Evolutionary conservation across 2,329 filamentous ascomycete species (phyloP).

Genomic region (Alternaria panax): DNA sequence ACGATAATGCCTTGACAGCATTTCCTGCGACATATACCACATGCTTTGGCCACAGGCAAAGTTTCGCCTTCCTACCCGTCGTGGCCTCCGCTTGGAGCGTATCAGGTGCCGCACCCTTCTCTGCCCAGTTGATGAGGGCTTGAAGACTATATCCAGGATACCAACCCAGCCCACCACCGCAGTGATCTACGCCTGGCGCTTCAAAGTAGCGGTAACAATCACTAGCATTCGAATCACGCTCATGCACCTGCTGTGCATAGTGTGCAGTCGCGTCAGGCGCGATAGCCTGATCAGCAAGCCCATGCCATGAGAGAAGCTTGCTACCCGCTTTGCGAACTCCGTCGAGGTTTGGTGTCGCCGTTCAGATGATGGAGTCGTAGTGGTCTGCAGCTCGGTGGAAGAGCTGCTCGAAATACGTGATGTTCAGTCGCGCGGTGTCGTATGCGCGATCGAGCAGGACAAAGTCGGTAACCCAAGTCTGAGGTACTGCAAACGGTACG

Average conservation of each 20-base stretch:
- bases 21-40: constrained; percentile 19
- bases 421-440: constrained; percentile 12
- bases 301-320: constrained; percentile 35
- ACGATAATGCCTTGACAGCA: constrained; percentile 6
- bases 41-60: constrained; percentile 27
- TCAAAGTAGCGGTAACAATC: constrained; percentile 43
- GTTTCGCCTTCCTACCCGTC: constrained; percentile 7
- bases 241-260: constrained; percentile 21
- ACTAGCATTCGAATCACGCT: constrained; percentile 16
- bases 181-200: constrained; percentile 42
- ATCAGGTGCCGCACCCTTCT: constrained; percentile 33
- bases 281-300: constrained; percentile 24
- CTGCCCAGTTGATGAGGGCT: constrained; percentile 39
- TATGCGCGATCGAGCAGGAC: constrained; percentile 21
- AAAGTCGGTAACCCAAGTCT: constrained; percentile 23
- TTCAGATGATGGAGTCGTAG: constrained; percentile 22
- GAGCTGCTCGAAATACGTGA: constrained; percentile 11
- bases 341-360: constrained; percentile 17
- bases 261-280: constrained; percentile 18
- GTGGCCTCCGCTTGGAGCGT: constrained; percentile 20
- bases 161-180: constrained; percentile 29
- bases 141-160: constrained; percentile 31
- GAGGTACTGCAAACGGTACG: constrained; percentile 12
- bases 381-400: constrained; percentile 16
- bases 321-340: constrained; percentile 26